Evolutionary conservation across 75 land plant genomes (phyloP).

Genomic region (Gnetum montanum): DNA sequence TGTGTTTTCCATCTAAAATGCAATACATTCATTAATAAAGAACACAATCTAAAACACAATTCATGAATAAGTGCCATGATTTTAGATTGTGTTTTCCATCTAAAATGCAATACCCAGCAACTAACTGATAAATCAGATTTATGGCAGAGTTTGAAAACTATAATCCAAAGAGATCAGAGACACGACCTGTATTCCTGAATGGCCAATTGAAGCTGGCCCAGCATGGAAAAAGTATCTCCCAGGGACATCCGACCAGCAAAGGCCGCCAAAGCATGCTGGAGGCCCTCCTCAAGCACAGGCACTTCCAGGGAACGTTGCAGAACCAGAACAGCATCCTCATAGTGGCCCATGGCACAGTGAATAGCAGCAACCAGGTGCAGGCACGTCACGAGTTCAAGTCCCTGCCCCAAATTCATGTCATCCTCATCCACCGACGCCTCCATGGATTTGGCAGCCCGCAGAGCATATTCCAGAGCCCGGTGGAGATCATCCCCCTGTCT

Average conservation of each 20-base stretch:
- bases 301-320: constrained; percentile 17
- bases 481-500: constrained; percentile 58
- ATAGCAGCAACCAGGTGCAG: constrained; percentile 30
- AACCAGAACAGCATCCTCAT: constrained; percentile 21
- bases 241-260: constrained; percentile 35
- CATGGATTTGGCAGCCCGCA: constrained; percentile 52
- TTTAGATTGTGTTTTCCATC: not conserved
- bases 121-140: constrained; percentile 18
- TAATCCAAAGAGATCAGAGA: constrained; percentile 14
- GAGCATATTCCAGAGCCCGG: constrained; percentile 59
- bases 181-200: constrained; percentile 13
- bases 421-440: constrained; percentile 21
- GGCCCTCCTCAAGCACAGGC: constrained; percentile 11
- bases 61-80: no score
- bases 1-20: no score
- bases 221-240: constrained; percentile 26
- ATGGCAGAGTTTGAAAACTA: not conserved
- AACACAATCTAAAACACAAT: no score
- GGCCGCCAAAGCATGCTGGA: constrained; percentile 23
- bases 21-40: no score
- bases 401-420: no score
- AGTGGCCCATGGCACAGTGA: constrained; percentile 23
- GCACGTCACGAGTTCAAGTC: constrained; percentile 20
- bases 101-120: constrained; percentile 10
- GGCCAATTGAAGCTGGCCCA: constrained; percentile 26